Evolutionary conservation across 768 basidiomycete genomes (phyloP).

Genomic region (Arthromyces matolae): DNA sequence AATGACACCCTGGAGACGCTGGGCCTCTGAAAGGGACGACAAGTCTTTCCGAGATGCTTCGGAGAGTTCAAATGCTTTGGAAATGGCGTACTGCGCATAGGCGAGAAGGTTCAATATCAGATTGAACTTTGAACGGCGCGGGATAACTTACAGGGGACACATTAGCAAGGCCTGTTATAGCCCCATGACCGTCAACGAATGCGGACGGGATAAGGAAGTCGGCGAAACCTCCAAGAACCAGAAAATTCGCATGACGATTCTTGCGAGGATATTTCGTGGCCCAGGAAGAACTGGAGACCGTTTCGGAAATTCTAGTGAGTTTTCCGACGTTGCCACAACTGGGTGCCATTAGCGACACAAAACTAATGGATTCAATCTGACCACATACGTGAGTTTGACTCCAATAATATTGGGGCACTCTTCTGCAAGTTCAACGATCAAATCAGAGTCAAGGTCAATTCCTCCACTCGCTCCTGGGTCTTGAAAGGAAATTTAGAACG

Average conservation of each 20-base stretch:
- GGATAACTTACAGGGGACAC: slow-evolving; percentile 59
- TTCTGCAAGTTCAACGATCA: slow-evolving; percentile 74
- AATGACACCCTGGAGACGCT: slow-evolving; percentile 73
- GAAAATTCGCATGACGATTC: slow-evolving; percentile 63
- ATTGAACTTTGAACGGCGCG: slow-evolving; percentile 3
- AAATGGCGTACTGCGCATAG: slow-evolving; percentile 48
- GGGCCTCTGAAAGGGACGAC: slow-evolving; percentile 61
- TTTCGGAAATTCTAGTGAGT: slow-evolving; percentile 76
- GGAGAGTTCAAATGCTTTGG: slow-evolving; percentile 59
- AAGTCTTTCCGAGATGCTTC: slow-evolving; percentile 52
- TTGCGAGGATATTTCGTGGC: slow-evolving; percentile 60
- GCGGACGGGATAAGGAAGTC: slow-evolving; percentile 79
- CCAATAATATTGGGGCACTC: slow-evolving; percentile 78
- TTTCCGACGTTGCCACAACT: slow-evolving; percentile 93
- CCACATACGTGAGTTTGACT: slow-evolving; percentile 81
- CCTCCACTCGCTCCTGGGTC: slow-evolving; percentile 87
- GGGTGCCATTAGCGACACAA: slow-evolving; percentile 1
- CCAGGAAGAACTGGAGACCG: slow-evolving; percentile 58
- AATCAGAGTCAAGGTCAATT: slow-evolving; percentile 87
- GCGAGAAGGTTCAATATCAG: slow-evolving; percentile 1
- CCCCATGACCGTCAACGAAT: slow-evolving; percentile 76
- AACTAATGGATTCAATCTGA: not conserved
- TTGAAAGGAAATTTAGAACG: slow-evolving; percentile 23
- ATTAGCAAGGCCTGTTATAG: slow-evolving; percentile 88
- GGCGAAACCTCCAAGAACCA: slow-evolving; percentile 81